A percentile compares a stretch with the other conserved stretches of the same genome.
phyloP scores from a whole-genome alignment of 169 alveolate genomes.

The Plasmodium yoelii region DNA sequence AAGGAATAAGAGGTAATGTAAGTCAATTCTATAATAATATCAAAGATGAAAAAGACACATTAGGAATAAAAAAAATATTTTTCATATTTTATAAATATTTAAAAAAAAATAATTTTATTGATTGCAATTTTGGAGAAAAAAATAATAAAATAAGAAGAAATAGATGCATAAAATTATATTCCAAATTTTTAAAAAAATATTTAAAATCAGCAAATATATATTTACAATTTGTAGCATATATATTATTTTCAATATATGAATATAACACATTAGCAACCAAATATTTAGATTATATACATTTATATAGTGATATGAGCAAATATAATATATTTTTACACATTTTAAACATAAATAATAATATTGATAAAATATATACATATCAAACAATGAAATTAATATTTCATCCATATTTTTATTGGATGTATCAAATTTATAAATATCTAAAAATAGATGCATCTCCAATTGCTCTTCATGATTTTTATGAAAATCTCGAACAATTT shows the following conservation, averaged over 20 bases:
- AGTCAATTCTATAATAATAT: not conserved
- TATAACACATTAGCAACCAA: conserved; percentile 34
- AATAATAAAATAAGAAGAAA: not conserved
- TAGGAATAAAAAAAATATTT: conserved; percentile 41
- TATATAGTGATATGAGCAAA: conserved; percentile 46
- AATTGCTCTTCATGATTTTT: conserved; percentile 43
- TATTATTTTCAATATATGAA: conserved; percentile 54
- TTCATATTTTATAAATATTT: conserved; percentile 38
- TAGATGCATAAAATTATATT: conserved; percentile 29
- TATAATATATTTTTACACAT: conserved; percentile 48
- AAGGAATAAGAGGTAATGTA: not conserved
- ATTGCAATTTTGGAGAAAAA: not conserved
- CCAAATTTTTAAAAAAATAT: conserved; percentile 37
- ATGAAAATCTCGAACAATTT: conserved; percentile 42
- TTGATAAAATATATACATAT: conserved; percentile 42
- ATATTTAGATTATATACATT: conserved; percentile 47
- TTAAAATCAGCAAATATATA: conserved; percentile 59
- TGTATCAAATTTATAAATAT: conserved; percentile 49
- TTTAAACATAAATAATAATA: conserved; percentile 20
- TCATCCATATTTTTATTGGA: conserved; percentile 55
- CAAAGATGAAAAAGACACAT: not conserved
- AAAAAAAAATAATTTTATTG: conserved; percentile 20
- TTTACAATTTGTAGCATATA: conserved; percentile 46
- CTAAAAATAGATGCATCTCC: conserved; percentile 69
- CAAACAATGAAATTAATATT: conserved; percentile 35